phyloP scores from a whole-genome alignment of 2,329 filamentous ascomycete genomes.

The Plenodomus tracheiphilus region DNA sequence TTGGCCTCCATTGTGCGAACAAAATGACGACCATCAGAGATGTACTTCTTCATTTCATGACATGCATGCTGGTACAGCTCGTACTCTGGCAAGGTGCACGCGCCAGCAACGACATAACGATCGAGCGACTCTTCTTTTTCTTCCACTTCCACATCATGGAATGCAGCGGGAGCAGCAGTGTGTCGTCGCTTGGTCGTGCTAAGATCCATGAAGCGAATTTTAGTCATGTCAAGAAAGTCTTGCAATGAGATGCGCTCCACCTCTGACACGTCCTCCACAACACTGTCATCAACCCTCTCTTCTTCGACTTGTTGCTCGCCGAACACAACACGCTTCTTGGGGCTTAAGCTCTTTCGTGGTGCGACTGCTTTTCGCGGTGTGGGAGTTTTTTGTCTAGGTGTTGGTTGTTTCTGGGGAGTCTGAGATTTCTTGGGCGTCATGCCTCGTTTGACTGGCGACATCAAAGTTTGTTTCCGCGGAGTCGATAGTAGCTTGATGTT shows the following conservation, averaged over 20 bases:
- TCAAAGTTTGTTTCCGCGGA: constrained; percentile 50
- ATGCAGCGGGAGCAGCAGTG: constrained; percentile 60
- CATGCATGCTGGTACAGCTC: constrained; percentile 95
- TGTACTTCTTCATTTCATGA: constrained; percentile 94
- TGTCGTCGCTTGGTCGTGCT: constrained; percentile 93
- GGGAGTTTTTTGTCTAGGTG: constrained; percentile 47
- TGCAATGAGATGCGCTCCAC: constrained; percentile 77
- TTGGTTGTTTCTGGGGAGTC: constrained; percentile 44
- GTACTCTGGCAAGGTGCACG: constrained; percentile 89
- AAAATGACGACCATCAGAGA: constrained; percentile 86
- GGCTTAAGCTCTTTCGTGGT: constrained; percentile 36
- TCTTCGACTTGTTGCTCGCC: constrained; percentile 28
- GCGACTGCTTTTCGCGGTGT: constrained; percentile 35
- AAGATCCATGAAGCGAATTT: constrained; percentile 97
- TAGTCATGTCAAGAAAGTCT: constrained; percentile 92
- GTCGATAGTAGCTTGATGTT: constrained; percentile 54
- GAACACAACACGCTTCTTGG: constrained; percentile 40
- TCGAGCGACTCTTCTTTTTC: constrained; percentile 64
- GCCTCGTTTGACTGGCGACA: constrained; percentile 49
- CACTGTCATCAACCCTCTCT: constrained; percentile 30
- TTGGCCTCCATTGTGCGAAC: constrained; percentile 89
- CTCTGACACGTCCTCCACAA: constrained; percentile 29
- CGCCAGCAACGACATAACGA: constrained; percentile 81
- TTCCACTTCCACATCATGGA: constrained; percentile 42
- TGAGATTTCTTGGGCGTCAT: constrained; percentile 42